Base-by-base conservation (phyloP, 495 filamentous ascomycete species). In the Halenospora varia region DNA sequence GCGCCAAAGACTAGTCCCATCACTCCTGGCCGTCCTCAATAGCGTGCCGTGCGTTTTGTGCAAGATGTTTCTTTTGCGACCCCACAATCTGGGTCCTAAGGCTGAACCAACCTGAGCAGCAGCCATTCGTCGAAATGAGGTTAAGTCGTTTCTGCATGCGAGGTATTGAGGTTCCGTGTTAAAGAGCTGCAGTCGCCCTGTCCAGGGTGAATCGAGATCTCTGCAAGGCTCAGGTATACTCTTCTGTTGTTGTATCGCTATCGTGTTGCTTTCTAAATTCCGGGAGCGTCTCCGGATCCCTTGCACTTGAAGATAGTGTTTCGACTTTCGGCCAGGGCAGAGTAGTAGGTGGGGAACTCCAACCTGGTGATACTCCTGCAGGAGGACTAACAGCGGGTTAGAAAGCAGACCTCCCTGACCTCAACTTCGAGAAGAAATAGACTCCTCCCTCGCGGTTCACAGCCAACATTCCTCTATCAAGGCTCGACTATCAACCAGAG, bases 141-240 rank as follows among this genome's bases (percentile, higher is more conserved):
- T 41, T 67, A 71, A 11, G 72, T 66, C 59, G 65, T 68, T 2
- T 62, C 64, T 1, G 73, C 64, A 10, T n/a, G 19, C 47, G 19
- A 49, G 18, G 8, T 49, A 25, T 49, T 45, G 18, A 15, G 9
- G 9, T 9, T 40, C 35, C 9, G 15, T 47, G 22, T 49, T 9
- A 24, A 25, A 19, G n/a, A 19, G 11, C 6, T 25, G 3, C 3
- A 24, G 3, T 23, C 47, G 47, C 47, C 47, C 47, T 49, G 19
- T 9, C 47, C 22, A 49, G 47, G 47, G 47, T 10, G 8, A 4
- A 8, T 8, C 25, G 47, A 20, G 19, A 25, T 6, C 10, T 49
- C 47, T 49, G 47, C 47, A 49, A 49, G 47, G 47, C 25, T 49
- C 47, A 25, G n/a, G 47, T 3, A 49, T 49, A 49, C n/a, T 4